Conservation (phyloP, 257 asterid species). For the Solanum phureja region DNA sequence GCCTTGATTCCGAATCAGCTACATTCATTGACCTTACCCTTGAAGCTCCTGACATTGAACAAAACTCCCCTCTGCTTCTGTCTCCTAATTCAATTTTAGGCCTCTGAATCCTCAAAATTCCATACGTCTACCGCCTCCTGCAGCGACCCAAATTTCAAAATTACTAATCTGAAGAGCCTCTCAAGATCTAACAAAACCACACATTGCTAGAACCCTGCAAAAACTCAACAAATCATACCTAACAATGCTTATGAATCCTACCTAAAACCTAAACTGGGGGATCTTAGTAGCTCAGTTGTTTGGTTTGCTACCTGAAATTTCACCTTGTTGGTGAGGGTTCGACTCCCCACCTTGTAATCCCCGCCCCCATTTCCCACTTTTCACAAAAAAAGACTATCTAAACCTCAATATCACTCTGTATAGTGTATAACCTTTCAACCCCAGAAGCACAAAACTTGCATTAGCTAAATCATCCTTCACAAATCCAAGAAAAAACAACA, state of each 20-base stretch:
- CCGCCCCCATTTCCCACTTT: not conserved
- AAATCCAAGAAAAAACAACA: not conserved
- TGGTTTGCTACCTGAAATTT: not conserved
- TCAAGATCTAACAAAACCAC: not conserved
- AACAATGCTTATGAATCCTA: not conserved
- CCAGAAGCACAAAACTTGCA: not conserved
- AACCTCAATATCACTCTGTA: not conserved
- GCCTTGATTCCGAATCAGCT: constrained; percentile 22
- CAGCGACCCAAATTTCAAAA: not conserved
- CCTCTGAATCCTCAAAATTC: not conserved
- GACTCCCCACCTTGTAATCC: not conserved
- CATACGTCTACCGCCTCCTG: not conserved
- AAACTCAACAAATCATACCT: not conserved
- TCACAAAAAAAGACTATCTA: not conserved
- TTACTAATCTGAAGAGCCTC: not conserved
- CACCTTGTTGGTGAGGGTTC: not conserved
- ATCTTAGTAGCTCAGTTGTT: not conserved
- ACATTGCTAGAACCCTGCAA: not conserved
- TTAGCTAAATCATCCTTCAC: not conserved
- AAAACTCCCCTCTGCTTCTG: not conserved
- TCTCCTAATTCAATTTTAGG: not conserved
- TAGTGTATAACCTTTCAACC: not conserved
- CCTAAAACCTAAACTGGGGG: not conserved
- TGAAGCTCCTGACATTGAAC: constrained; percentile 22
- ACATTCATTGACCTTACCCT: constrained; percentile 17